A percentile compares a stretch with the other conserved stretches of the same genome.
Evolutionary conservation across 2,329 filamentous ascomycete genomes (phyloP).

Genomic region (Epichloe uncinata): DNA sequence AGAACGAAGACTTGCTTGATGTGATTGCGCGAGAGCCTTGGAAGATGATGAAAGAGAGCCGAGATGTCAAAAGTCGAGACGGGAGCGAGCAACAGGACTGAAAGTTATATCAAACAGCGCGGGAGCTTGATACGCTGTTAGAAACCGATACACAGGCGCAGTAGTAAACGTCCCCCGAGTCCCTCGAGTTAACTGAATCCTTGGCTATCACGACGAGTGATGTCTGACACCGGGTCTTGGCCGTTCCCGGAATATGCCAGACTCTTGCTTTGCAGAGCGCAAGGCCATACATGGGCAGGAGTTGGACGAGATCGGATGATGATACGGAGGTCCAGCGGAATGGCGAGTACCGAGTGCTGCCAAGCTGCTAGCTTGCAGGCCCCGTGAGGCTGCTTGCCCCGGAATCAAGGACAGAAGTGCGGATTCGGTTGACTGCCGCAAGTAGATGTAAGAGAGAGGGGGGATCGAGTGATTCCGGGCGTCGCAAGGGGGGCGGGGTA

Average conservation of each 20-base stretch:
- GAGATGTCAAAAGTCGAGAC: not conserved
- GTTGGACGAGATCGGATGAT: not conserved
- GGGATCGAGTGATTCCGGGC: no score
- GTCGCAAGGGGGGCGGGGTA: not conserved
- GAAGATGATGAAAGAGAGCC: slow-evolving; percentile 2
- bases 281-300: not conserved
- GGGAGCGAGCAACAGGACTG: not conserved
- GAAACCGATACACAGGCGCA: not conserved
- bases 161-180: not conserved
- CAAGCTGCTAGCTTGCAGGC: not conserved
- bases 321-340: not conserved
- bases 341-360: not conserved
- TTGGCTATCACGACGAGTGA: not conserved
- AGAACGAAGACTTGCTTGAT: not conserved
- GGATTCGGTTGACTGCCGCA: not conserved
- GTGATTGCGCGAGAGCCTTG: not conserved
- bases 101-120: not conserved
- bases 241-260: not conserved
- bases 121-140: not conserved
- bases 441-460: not conserved
- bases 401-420: not conserved
- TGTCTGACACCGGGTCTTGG: slow-evolving; percentile 2
- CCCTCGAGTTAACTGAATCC: not conserved
- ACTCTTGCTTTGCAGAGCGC: not conserved
- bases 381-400: not conserved